These are phyloP conservation scores for Sutorius australiensis DNA, from an alignment of 768 basidiomycete genomes.

Conservation along the genomic window DNA sequence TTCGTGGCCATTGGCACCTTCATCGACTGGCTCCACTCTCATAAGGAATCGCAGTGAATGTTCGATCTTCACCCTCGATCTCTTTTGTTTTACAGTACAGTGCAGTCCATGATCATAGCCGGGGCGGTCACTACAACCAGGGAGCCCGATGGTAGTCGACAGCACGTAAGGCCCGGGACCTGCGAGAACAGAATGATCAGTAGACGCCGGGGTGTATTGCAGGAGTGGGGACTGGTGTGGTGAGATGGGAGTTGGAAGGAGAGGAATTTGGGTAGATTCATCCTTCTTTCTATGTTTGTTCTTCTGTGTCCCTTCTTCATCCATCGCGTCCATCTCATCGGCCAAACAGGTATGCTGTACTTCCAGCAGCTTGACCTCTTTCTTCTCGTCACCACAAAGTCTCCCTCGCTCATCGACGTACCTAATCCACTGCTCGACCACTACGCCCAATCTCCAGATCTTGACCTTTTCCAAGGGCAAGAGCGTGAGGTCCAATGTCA, in stretches of 20 bases:
- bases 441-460: conserved; percentile 67
- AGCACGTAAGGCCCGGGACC: conserved; percentile 28
- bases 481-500: conserved; percentile 76
- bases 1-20: conserved; percentile 50
- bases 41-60: conserved; percentile 81
- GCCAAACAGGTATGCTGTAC: conserved; percentile 15
- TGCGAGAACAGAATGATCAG: conserved; percentile 21
- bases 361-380: conserved; percentile 13
- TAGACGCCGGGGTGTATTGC: conserved; percentile 7
- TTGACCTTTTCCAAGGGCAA: conserved; percentile 86
- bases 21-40: conserved; percentile 69
- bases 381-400: background rate
- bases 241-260: conserved; percentile 29
- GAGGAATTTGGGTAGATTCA: conserved; percentile 10
- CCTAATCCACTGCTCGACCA: conserved; percentile 56
- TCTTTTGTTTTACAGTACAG: conserved; percentile 68
- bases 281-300: conserved; percentile 13
- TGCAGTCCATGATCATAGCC: conserved; percentile 42
- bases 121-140: conserved; percentile 9
- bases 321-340: conserved; percentile 9
- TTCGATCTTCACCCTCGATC: conserved; percentile 65
- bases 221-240: conserved; percentile 29
- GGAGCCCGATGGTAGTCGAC: conserved; percentile 14
- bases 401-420: conserved; percentile 3
- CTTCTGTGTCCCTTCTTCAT: conserved; percentile 9